Evolutionary conservation across 352 stramenopile species (phyloP), one percentile per base, ranked within the genome.

Genomic region (Phytophthora palmivora): DNA sequence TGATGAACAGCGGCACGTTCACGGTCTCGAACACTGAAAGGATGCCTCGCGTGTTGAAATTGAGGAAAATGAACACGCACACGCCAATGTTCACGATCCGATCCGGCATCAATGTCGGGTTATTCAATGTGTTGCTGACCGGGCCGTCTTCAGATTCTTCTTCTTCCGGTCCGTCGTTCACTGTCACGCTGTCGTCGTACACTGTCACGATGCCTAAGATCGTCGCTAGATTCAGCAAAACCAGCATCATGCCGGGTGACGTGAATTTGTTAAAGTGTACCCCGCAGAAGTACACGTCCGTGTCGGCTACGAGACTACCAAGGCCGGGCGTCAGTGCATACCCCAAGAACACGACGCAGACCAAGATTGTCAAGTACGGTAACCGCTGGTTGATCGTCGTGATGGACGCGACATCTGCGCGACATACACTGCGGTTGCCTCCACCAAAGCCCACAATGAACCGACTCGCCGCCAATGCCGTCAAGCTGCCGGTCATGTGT

Each of bases 1-100:
- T 32, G 8, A 92, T 67, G 48, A 90, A 91, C n/a, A 92, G 48
- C 36, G 84, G 82, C 16, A 92, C 81, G 55, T 91, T 91, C 37
- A 92, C 79, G 0, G 83, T 92, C 58, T 92, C 83, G 50, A 92
- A 92, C 7, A 92, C 81, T 2, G 81, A 90, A 24, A 92, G 57
- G 38, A 92, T 91, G 24, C 83, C 83, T 10, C 83, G 79, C 3
- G 79, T 67, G 42, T 86, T 88, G 61, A 90, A 88, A 58, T 92
- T 92, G 24, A 92, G 57, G 64, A 84, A 83, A 59, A 92, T 91
- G 54, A 91, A 91, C 26, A 92, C 79, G 5, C 70, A 47, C 1
- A 76, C 79, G 34, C 83, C 83, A 21, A 89, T 84, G 50, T 82
- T 83, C 26, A 92, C 76, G 32, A 92, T 74, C 16, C 71, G 70